Evolutionary conservation across 768 basidiomycete species (phyloP).

Genomic region (Russula brevipes): DNA sequence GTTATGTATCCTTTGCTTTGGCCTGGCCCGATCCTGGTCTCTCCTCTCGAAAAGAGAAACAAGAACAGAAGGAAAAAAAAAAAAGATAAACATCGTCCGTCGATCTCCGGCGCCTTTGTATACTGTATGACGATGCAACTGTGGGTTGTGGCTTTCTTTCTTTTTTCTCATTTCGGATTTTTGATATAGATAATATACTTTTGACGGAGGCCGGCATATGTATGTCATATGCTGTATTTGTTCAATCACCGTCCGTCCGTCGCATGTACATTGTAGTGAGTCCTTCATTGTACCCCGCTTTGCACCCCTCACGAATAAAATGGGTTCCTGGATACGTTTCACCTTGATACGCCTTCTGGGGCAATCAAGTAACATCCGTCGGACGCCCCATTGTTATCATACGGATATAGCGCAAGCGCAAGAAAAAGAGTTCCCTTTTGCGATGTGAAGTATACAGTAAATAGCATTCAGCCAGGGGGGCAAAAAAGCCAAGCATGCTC

Average conservation of each 20-base stretch:
- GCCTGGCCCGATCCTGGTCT: too few relatives aligned
- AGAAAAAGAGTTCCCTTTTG: background rate
- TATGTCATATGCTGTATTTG: too few relatives aligned
- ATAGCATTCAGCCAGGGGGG: background rate
- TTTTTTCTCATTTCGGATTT: too few relatives aligned
- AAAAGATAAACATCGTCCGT: too few relatives aligned
- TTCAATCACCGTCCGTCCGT: background rate
- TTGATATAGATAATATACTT: too few relatives aligned
- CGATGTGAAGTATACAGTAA: background rate
- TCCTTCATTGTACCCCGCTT: background rate
- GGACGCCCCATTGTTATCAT: background rate
- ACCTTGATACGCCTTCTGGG: background rate
- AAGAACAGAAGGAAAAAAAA: too few relatives aligned
- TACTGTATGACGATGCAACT: too few relatives aligned
- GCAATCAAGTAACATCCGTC: conserved; percentile 1
- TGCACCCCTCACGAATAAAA: background rate
- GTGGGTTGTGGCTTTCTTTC: too few relatives aligned
- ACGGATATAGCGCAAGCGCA: background rate
- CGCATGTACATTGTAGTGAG: background rate
- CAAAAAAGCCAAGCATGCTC: background rate
- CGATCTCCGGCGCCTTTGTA: too few relatives aligned
- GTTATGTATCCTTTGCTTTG: too few relatives aligned
- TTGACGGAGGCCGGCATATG: too few relatives aligned
- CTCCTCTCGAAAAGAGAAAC: too few relatives aligned
- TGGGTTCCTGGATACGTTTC: background rate